A percentile compares a stretch with the other conserved stretches of the same genome.
Conservation (phyloP, 1,139 yeast genomes). For the Kodamaea sp. region DNA sequence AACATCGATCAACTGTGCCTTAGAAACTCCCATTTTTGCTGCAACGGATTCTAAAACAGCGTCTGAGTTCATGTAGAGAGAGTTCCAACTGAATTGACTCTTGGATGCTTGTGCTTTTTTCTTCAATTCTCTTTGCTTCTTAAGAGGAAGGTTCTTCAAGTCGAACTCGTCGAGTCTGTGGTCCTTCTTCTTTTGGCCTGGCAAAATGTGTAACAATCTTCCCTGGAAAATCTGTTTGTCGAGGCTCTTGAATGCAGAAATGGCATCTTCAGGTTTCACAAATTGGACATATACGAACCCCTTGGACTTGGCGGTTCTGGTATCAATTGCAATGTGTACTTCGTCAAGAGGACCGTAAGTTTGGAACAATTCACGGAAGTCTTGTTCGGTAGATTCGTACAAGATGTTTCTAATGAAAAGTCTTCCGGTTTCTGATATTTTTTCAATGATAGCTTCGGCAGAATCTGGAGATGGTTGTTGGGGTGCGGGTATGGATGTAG, state of each 20-base stretch:
- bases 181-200: slow-evolving; percentile 78
- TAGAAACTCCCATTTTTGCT: slow-evolving; percentile 74
- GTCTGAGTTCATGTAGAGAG: slow-evolving; percentile 85
- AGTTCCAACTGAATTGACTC: slow-evolving; percentile 92
- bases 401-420: slow-evolving; percentile 84
- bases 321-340: slow-evolving; percentile 89
- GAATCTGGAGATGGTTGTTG: slow-evolving; percentile 6
- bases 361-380: slow-evolving; percentile 61
- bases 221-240: slow-evolving; percentile 96
- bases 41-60: slow-evolving; percentile 94
- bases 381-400: slow-evolving; percentile 79
- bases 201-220: slow-evolving; percentile 82
- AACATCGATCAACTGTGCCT: slow-evolving; percentile 84
- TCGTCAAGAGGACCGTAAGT: slow-evolving; percentile 64
- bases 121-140: slow-evolving; percentile 84
- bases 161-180: slow-evolving; percentile 88
- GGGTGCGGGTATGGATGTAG: slow-evolving; percentile 3
- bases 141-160: slow-evolving; percentile 82
- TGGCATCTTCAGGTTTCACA: slow-evolving; percentile 66
- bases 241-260: slow-evolving; percentile 65
- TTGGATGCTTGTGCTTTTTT: slow-evolving; percentile 83
- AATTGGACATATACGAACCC: slow-evolving; percentile 91
- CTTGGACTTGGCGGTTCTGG: slow-evolving; percentile 85
- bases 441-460: slow-evolving; percentile 25
- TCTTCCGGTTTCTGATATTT: slow-evolving; percentile 73